phyloP scores from a whole-genome alignment of 2,329 filamentous ascomycete genomes.

The Stemphylium beticola region DNA sequence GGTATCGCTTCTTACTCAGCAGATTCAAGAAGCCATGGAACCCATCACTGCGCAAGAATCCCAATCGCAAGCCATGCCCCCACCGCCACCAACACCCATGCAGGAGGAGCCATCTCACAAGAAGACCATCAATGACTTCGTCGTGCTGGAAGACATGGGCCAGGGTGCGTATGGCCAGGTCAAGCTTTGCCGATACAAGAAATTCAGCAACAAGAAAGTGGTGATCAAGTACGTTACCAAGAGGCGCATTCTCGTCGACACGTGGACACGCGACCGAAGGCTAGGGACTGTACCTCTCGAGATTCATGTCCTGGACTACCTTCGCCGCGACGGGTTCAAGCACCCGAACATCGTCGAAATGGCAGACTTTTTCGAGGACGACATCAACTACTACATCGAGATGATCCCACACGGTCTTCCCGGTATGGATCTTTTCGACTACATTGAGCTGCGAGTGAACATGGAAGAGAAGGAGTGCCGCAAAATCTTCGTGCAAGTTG shows the following conservation, averaged over 20 bases:
- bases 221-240: constrained; percentile 99
- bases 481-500: constrained; percentile 94
- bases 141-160: constrained; percentile 96
- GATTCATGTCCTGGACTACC: constrained; percentile 94
- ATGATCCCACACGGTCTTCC: constrained; percentile 95
- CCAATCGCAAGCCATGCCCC: constrained; percentile 21
- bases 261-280: constrained; percentile 92
- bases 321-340: constrained; percentile 72
- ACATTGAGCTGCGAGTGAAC: constrained; percentile 93
- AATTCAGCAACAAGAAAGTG: constrained; percentile 75
- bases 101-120: constrained; percentile 56
- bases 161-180: constrained; percentile 98
- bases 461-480: constrained; percentile 96
- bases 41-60: constrained; percentile 53
- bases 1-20: constrained; percentile 57
- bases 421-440: constrained; percentile 98
- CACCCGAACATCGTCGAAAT: constrained; percentile 73
- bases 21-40: constrained; percentile 58
- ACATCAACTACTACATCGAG: constrained; percentile 97
- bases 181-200: constrained; percentile 88
- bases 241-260: constrained; percentile 93
- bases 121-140: constrained; percentile 87
- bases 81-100: constrained; percentile 19
- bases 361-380: constrained; percentile 75
- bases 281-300: constrained; percentile 95